Conservation (phyloP, 176 grass and related monocot genomes). For the Poa pratensis region DNA sequence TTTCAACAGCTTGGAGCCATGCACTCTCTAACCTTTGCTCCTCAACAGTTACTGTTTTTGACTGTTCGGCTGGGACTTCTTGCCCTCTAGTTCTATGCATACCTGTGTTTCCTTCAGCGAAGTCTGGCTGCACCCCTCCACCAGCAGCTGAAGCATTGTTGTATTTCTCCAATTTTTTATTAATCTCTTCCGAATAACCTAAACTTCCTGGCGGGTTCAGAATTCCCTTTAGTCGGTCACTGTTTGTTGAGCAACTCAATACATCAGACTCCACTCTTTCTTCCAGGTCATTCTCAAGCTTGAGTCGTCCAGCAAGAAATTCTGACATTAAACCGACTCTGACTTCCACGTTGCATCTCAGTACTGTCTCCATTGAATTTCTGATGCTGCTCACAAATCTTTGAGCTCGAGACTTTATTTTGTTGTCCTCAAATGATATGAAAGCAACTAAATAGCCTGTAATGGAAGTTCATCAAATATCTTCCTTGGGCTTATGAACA, state of each 20-base stretch:
- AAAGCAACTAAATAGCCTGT: slow-evolving; percentile 71
- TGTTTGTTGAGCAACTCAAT: slow-evolving; percentile 57
- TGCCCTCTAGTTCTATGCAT: slow-evolving; percentile 44
- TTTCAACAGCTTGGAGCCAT: slow-evolving; percentile 85
- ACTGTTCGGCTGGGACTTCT: slow-evolving; percentile 34
- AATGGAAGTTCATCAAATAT: slow-evolving; percentile 31
- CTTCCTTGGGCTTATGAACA: neutral
- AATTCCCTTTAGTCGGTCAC: slow-evolving; percentile 48
- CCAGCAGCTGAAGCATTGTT: slow-evolving; percentile 27
- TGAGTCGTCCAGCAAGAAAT: slow-evolving; percentile 43
- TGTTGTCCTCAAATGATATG: slow-evolving; percentile 75
- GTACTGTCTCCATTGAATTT: slow-evolving; percentile 85
- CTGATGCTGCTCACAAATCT: slow-evolving; percentile 95
- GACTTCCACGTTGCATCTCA: slow-evolving; percentile 79
- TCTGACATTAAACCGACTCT: slow-evolving; percentile 61
- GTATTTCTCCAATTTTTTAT: slow-evolving; percentile 47
- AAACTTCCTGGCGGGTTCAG: slow-evolving; percentile 52
- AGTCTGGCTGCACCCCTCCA: slow-evolving; percentile 29
- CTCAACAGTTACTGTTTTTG: slow-evolving; percentile 41
- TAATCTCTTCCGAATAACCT: slow-evolving; percentile 43
- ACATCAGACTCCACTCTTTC: slow-evolving; percentile 53
- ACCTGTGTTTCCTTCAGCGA: slow-evolving; percentile 35
- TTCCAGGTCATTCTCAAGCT: slow-evolving; percentile 21
- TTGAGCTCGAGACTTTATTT: slow-evolving; percentile 79
- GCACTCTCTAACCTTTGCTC: slow-evolving; percentile 94